Evolutionary conservation across 2,329 filamentous ascomycete species (phyloP).

Genomic region (Beauveria rudraprayagi): DNA sequence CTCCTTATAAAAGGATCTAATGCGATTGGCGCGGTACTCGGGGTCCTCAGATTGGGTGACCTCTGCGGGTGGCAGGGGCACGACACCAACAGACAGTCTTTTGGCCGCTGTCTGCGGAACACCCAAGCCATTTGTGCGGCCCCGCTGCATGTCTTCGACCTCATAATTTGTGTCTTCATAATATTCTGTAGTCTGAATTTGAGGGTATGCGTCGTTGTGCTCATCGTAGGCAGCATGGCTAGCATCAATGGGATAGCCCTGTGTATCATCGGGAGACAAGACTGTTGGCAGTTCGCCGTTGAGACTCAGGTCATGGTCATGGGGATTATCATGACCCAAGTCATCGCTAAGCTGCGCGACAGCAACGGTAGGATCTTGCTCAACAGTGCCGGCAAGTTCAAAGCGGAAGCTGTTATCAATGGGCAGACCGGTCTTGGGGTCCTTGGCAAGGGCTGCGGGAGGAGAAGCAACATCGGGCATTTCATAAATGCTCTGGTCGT

Average conservation of each 20-base stretch:
- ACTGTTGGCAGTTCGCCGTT: slow-evolving; percentile 27
- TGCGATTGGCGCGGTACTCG: slow-evolving; percentile 89
- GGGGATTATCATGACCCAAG: slow-evolving; percentile 19
- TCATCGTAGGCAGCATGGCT: slow-evolving; percentile 13
- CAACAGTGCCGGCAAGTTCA: slow-evolving; percentile 12
- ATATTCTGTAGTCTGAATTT: slow-evolving; percentile 25
- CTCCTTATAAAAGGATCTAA: slow-evolving; percentile 98
- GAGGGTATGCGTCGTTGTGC: slow-evolving; percentile 17
- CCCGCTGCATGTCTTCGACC: slow-evolving; percentile 13
- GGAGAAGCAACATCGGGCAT: slow-evolving; percentile 24
- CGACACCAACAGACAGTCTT: slow-evolving; percentile 62
- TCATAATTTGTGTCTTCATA: slow-evolving; percentile 26
- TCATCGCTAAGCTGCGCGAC: slow-evolving; percentile 15
- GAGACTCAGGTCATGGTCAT: slow-evolving; percentile 25
- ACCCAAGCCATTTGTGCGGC: slow-evolving; percentile 33
- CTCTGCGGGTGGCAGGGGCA: slow-evolving; percentile 82
- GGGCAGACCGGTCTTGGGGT: slow-evolving; percentile 17
- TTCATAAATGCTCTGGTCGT: slow-evolving; percentile 18
- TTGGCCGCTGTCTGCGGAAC: slow-evolving; percentile 48
- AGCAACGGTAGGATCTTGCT: slow-evolving; percentile 7
- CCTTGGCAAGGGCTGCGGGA: slow-evolving; percentile 21
- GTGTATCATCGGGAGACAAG: slow-evolving; percentile 15
- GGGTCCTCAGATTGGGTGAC: slow-evolving; percentile 75
- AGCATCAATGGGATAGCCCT: slow-evolving; percentile 12
- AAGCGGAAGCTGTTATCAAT: slow-evolving; percentile 13